Conservation (phyloP, 768 basidiomycete species). For the Heimioporus sp. region DNA sequence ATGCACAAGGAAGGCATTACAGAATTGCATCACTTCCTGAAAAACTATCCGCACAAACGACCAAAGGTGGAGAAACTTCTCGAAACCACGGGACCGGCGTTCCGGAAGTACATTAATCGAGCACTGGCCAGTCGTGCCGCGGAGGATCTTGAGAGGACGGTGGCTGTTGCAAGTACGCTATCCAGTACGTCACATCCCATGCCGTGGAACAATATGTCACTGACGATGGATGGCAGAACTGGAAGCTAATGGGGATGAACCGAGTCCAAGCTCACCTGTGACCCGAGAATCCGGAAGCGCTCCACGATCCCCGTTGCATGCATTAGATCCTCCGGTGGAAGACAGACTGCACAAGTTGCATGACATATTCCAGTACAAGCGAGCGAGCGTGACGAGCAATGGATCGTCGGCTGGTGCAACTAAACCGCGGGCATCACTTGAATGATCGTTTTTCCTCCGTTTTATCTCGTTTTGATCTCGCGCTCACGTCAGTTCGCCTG, state of each 20-base stretch:
- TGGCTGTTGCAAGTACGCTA: constrained; percentile 79
- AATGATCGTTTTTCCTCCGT: constrained; percentile 15
- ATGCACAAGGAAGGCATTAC: constrained; percentile 94
- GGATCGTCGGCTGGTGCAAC: constrained; percentile 33
- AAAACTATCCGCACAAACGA: constrained; percentile 84
- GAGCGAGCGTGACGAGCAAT: constrained; percentile 58
- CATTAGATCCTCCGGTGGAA: constrained; percentile 41
- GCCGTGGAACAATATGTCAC: constrained; percentile 7
- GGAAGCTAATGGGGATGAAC: constrained; percentile 52
- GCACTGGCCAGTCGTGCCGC: constrained; percentile 86
- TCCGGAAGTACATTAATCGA: constrained; percentile 88
- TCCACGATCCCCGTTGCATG: constrained; percentile 35
- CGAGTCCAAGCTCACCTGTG: constrained; percentile 33
- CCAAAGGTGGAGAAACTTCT: constrained; percentile 83
- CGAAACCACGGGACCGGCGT: constrained; percentile 84
- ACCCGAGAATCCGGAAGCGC: constrained; percentile 26
- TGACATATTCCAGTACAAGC: constrained; percentile 76
- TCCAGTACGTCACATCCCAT: constrained; percentile 54
- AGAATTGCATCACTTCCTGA: constrained; percentile 90
- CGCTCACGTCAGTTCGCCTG: constrained; percentile 13
- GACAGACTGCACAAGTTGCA: constrained; percentile 75
- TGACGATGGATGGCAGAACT: constrained; percentile 42
- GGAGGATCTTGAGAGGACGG: constrained; percentile 78
- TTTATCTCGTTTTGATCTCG: constrained; percentile 19
- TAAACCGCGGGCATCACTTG: constrained; percentile 14